phyloP scores from a whole-genome alignment of 2,329 filamentous ascomycete genomes.

The Neurospora sp. region DNA sequence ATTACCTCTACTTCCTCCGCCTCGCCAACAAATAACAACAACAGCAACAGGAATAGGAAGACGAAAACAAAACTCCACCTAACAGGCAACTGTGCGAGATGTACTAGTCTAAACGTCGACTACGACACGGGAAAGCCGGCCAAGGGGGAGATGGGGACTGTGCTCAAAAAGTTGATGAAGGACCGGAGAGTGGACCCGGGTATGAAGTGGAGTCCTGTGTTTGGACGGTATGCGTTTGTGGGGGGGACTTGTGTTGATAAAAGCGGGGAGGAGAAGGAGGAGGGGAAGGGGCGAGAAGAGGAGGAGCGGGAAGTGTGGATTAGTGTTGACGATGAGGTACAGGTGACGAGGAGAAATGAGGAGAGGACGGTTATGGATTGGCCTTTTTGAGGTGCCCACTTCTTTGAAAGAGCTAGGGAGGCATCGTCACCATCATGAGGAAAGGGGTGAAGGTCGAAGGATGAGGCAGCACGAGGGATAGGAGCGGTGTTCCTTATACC shows the following conservation, averaged over 20 bases:
- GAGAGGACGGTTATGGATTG: slow-evolving; percentile 46
- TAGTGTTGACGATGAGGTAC: slow-evolving; percentile 18
- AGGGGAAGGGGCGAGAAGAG: slow-evolving; percentile 2
- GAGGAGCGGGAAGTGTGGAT: slow-evolving; percentile 8
- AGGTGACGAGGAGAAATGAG: slow-evolving; percentile 45
- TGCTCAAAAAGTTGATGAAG: slow-evolving; percentile 60
- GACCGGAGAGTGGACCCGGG: slow-evolving; percentile 64
- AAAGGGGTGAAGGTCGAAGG: too few species aligned
- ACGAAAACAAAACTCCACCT: slow-evolving; percentile 36
- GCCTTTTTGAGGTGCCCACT: slow-evolving; percentile 21
- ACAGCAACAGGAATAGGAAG: too few species aligned
- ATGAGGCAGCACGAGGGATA: too few species aligned
- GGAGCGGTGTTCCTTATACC: not conserved
- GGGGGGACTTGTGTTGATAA: too few species aligned
- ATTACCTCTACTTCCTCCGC: slow-evolving; percentile 20
- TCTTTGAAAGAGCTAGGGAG: not conserved
- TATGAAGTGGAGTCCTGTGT: slow-evolving; percentile 56
- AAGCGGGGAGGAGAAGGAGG: slow-evolving; percentile 19
- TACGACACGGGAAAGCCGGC: slow-evolving; percentile 53
- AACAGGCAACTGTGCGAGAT: slow-evolving; percentile 61
- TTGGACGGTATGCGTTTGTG: slow-evolving; percentile 60
- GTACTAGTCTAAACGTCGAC: slow-evolving; percentile 61
- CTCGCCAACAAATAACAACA: too few species aligned
- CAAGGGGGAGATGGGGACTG: slow-evolving; percentile 44
- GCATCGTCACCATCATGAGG: too few species aligned